A percentile compares a stretch with the other conserved stretches of the same genome.
phyloP scores from a whole-genome alignment of 2,329 filamentous ascomycete genomes.

The Cladophialophora psammophila region DNA sequence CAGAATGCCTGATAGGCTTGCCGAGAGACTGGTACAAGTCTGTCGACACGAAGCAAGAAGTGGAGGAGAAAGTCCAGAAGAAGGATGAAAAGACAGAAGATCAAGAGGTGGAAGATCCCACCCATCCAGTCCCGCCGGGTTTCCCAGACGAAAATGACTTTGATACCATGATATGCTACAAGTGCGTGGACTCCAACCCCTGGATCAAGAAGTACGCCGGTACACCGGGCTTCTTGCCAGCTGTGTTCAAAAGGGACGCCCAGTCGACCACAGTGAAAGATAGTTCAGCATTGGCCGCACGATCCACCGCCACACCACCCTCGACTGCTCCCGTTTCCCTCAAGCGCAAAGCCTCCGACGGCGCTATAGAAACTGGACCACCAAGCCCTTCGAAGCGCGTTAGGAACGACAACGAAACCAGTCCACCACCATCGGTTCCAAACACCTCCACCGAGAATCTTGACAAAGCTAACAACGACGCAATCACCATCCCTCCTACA shows the following conservation, averaged over 20 bases:
- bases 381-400: conserved; percentile 65
- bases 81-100: conserved; percentile 22
- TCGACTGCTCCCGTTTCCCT: conserved; percentile 10
- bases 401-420: conserved; percentile 64
- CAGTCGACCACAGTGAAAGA: conserved; percentile 27
- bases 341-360: conserved; percentile 56
- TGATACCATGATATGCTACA: conserved; percentile 90
- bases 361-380: conserved; percentile 33
- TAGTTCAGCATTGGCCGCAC: neutral
- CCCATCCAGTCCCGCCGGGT: conserved; percentile 75
- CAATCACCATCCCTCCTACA: conserved; percentile 31
- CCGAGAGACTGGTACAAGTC: conserved; percentile 73
- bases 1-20: conserved; percentile 85
- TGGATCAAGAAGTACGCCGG: conserved; percentile 93
- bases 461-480: neutral
- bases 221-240: conserved; percentile 76
- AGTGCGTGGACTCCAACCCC: conserved; percentile 83
- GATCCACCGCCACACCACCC: neutral
- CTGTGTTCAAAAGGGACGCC: conserved; percentile 64
- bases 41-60: conserved; percentile 49
- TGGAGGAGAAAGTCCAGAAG: conserved; percentile 45
- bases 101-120: conserved; percentile 41
- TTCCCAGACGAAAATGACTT: conserved; percentile 92
- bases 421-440: conserved; percentile 49
- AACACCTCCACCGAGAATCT: neutral